phyloP scores from a whole-genome alignment of 2,329 filamentous ascomycete species.

The Akanthomyces muscarius region DNA sequence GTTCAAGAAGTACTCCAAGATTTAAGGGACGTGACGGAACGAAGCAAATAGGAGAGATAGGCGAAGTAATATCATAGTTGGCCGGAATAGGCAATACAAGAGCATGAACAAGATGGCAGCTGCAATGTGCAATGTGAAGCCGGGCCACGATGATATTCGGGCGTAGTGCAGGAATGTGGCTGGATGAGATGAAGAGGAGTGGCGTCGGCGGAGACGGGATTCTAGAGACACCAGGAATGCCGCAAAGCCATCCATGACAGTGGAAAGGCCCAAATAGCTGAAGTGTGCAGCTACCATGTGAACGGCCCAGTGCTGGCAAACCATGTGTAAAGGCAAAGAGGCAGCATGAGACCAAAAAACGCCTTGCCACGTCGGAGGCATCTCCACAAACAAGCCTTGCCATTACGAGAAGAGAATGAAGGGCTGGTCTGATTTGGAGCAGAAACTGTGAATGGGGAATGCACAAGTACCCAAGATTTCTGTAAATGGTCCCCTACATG shows the following conservation, averaged over 20 bases:
- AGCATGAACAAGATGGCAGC: background rate
- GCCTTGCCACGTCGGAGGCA: background rate
- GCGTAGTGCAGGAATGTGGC: conserved; percentile 2
- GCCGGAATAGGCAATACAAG: conserved; percentile 3
- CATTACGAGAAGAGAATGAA: background rate
- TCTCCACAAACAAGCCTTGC: background rate
- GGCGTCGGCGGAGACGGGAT: background rate
- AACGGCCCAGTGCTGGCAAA: background rate
- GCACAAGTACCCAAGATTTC: background rate
- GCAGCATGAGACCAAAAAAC: background rate
- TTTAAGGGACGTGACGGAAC: conserved; percentile 33
- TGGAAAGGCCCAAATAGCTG: background rate
- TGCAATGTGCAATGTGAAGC: background rate
- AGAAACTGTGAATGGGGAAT: background rate
- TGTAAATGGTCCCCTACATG: too few species aligned
- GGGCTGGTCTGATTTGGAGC: background rate
- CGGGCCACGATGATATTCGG: background rate
- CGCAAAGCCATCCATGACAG: background rate
- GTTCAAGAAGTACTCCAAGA: conserved; percentile 72
- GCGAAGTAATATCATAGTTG: conserved; percentile 2
- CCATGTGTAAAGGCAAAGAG: background rate
- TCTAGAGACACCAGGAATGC: conserved; percentile 2
- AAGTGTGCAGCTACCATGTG: background rate
- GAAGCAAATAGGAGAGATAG: conserved; percentile 1
- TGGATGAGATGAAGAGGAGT: background rate